Percentiles rank a stretch among this genome's conserved stretches.
These are phyloP conservation scores for Coprinopsis strossmayeri DNA, from an alignment of 768 basidiomycete genomes.

Conservation along the genomic window DNA sequence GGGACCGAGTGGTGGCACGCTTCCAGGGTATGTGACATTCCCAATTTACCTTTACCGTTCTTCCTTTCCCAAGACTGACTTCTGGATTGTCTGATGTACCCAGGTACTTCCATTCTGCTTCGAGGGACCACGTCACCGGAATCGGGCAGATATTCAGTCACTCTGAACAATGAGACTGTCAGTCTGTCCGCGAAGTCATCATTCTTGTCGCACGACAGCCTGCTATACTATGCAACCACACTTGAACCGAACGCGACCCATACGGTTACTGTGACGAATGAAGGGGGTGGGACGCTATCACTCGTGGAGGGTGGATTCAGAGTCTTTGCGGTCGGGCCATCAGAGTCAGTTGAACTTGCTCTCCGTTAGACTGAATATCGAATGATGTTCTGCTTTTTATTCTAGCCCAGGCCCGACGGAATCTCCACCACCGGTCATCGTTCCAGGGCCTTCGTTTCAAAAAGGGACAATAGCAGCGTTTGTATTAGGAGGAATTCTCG, in stretches of 20 bases:
- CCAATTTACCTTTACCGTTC: neutral
- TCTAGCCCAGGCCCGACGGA: neutral
- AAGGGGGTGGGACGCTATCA: constrained; percentile 43
- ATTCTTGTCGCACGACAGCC: constrained; percentile 40
- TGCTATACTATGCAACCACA: constrained; percentile 60
- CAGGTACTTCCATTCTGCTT: constrained; percentile 59
- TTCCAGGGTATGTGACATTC: constrained; percentile 40
- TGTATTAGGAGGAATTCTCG: constrained; percentile 48
- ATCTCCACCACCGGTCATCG: constrained; percentile 13
- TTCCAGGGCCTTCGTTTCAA: constrained; percentile 21
- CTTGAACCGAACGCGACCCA: constrained; percentile 47
- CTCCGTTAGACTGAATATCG: constrained; percentile 2
- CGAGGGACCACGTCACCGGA: constrained; percentile 52
- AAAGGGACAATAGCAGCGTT: constrained; percentile 64
- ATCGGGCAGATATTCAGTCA: constrained; percentile 55
- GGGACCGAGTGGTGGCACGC: constrained; percentile 34
- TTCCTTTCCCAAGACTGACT: neutral
- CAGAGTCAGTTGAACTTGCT: constrained; percentile 22
- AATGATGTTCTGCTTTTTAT: constrained; percentile 2
- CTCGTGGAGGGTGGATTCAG: constrained; percentile 45
- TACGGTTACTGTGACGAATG: constrained; percentile 48
- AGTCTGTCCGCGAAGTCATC: constrained; percentile 46
- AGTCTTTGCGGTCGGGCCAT: constrained; percentile 27
- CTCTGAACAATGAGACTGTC: constrained; percentile 34
- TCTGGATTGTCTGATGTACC: neutral